phyloP scores from a whole-genome alignment of 2,329 filamentous ascomycete species.

The Xylariales sp. region DNA sequence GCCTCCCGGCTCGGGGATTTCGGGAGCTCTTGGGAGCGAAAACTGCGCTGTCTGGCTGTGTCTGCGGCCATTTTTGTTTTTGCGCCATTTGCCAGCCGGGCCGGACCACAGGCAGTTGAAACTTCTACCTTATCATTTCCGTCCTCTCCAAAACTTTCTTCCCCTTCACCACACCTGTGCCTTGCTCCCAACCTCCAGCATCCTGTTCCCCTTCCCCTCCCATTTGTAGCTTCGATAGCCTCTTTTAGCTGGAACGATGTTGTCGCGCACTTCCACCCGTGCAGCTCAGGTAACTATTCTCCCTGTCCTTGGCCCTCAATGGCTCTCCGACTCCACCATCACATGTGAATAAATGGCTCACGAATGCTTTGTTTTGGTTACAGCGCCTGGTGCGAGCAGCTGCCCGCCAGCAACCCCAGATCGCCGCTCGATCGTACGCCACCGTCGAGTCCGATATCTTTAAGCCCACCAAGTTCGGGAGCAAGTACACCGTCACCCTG shows the following conservation, averaged over 20 bases:
- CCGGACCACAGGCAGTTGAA: too few species aligned
- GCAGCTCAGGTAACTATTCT: conserved; percentile 49
- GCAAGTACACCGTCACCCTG: conserved; percentile 98
- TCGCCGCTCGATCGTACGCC: conserved; percentile 58
- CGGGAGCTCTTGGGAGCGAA: too few species aligned
- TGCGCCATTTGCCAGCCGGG: too few species aligned
- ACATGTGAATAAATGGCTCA: conserved; percentile 20
- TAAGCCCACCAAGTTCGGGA: conserved; percentile 97
- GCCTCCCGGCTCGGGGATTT: too few species aligned
- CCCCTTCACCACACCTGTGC: too few species aligned
- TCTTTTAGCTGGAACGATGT: conserved; percentile 36
- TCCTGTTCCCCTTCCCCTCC: too few species aligned
- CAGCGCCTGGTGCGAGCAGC: conserved; percentile 50
- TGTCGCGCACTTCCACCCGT: conserved; percentile 54
- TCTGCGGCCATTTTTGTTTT: too few species aligned
- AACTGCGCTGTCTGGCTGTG: too few species aligned
- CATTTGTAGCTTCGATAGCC: neutral
- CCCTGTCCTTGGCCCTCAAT: conserved; percentile 3
- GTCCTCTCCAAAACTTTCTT: too few species aligned
- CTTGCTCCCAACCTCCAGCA: neutral
- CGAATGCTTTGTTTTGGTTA: conserved; percentile 12
- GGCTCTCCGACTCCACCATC: conserved; percentile 7
- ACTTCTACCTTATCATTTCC: too few species aligned
- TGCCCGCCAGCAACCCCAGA: conserved; percentile 37
- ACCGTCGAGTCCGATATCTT: conserved; percentile 94